Percentiles rank a stretch among this genome's conserved stretches.
phyloP scores from a whole-genome alignment of 768 basidiomycete genomes.

The Kwoniella pini region DNA sequence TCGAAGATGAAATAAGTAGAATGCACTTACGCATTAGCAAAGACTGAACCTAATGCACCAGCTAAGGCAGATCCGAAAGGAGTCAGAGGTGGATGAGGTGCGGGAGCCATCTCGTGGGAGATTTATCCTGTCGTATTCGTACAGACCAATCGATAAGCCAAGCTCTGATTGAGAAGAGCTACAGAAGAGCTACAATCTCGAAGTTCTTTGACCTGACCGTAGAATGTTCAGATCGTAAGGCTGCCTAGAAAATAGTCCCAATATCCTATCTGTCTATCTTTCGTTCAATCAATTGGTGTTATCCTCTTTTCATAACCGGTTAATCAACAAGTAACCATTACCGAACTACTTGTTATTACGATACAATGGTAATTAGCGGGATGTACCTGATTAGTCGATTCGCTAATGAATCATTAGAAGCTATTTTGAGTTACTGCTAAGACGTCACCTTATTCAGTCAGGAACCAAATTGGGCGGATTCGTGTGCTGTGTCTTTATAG shows the following conservation, averaged over 20 bases:
- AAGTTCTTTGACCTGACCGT: too few species aligned
- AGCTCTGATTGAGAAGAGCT: too few species aligned
- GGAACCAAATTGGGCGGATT: not conserved
- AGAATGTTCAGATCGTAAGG: too few species aligned
- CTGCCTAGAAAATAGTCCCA: too few species aligned
- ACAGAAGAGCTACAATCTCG: too few species aligned
- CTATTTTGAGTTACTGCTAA: not conserved
- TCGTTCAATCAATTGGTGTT: not conserved
- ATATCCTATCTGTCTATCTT: too few species aligned
- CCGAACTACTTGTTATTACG: not conserved
- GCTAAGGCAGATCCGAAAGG: conserved; percentile 87
- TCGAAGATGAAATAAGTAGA: not conserved
- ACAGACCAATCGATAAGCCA: too few species aligned
- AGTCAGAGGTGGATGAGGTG: conserved; percentile 59
- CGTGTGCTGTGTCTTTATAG: not conserved
- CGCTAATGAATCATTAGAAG: too few species aligned
- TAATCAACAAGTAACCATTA: not conserved
- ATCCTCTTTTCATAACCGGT: conserved; percentile 3
- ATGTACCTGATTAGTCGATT: too few species aligned
- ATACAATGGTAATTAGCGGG: too few species aligned
- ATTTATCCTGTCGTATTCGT: not conserved
- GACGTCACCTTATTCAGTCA: not conserved
- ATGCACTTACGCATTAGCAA: conserved; percentile 79
- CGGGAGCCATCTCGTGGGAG: conserved; percentile 10
- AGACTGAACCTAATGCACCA: conserved; percentile 89